Base-by-base conservation (phyloP, 768 basidiomycete species). In the Mycena haematopus region DNA sequence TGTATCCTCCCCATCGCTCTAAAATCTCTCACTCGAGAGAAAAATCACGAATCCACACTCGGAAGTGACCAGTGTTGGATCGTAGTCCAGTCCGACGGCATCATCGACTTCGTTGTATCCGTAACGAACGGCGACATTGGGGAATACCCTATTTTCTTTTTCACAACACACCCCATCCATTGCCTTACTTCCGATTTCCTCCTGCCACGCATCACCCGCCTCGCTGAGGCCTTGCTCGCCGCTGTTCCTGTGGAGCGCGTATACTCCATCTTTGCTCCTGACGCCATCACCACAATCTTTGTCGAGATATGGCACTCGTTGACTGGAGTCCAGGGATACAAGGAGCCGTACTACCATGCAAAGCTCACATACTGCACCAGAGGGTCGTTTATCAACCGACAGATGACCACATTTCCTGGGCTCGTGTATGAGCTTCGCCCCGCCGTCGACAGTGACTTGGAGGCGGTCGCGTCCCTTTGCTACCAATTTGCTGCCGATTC, bases 71-170 rank as follows among this genome's bases (percentile, higher is more conserved):
- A 79, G 49, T 57, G 72, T 6, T 84, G 81, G 81, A 73, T 82
- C 29, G 68, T 75, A 15, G 75, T 70, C 33, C 62, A 58, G 33
- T 63, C 69, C 6, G 42, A 36, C 6, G 66, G 67, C 10, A 36
- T 57, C n/a, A 72, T 88, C 45, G 78, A 82, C 24, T 82, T 88
- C 61, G 74, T 92, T 10, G 75, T 91, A 4, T 82, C 88, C 13
- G 85, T 84, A 65, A 90, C 87, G 0, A 72, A 80, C 29, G 84
- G 84, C 0, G 70, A 74, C 21, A 75, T 88, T 52, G 89, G 84
- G 1, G 69, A 76, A 50, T 89, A 92, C 65, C 92, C 91, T 3
- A 67, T 89, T 9, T 92, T 92, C 75, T 77, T 92, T 29, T 83
- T 80, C 69, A 82, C 78, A 25, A 76, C 78, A 35, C 78, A 79